A percentile compares a stretch with the other conserved stretches of the same genome.
Evolutionary conservation across 257 asterid species (phyloP).

Genomic region (Fraxinus excelsior): DNA sequence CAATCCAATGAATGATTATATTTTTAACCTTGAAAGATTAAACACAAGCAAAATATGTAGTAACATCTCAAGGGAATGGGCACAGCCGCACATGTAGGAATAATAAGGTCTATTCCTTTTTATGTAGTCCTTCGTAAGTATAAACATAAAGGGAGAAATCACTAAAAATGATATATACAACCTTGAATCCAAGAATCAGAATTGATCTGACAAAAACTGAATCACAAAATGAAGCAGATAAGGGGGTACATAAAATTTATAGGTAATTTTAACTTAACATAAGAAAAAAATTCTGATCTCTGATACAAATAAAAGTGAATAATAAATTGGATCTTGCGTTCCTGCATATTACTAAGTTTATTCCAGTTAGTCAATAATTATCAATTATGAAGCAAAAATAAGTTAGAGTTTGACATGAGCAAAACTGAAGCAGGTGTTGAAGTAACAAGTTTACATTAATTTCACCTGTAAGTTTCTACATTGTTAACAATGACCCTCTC

Average conservation of each 20-base stretch:
- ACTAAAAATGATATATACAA: too few species aligned
- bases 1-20: too few species aligned
- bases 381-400: constrained; percentile 15
- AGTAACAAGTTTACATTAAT: not conserved
- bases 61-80: too few species aligned
- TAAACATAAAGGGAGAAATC: too few species aligned
- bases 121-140: too few species aligned
- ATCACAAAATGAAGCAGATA: not conserved
- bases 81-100: too few species aligned
- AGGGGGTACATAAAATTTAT: not conserved
- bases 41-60: too few species aligned
- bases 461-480: not conserved
- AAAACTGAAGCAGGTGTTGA: not conserved
- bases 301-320: not conserved
- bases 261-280: not conserved
- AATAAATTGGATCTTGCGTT: not conserved
- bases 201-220: not conserved
- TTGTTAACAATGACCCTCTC: not conserved
- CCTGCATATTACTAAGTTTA: constrained; percentile 1
- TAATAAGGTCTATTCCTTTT: too few species aligned
- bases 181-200: not conserved
- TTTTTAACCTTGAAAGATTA: too few species aligned
- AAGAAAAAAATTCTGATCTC: not conserved
- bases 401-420: not conserved
- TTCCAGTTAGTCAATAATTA: constrained; percentile 5